Evolutionary conservation across 495 filamentous ascomycete genomes (phyloP), one percentile per base, ranked within the genome.

Genomic region (Penicillium crystallinum): DNA sequence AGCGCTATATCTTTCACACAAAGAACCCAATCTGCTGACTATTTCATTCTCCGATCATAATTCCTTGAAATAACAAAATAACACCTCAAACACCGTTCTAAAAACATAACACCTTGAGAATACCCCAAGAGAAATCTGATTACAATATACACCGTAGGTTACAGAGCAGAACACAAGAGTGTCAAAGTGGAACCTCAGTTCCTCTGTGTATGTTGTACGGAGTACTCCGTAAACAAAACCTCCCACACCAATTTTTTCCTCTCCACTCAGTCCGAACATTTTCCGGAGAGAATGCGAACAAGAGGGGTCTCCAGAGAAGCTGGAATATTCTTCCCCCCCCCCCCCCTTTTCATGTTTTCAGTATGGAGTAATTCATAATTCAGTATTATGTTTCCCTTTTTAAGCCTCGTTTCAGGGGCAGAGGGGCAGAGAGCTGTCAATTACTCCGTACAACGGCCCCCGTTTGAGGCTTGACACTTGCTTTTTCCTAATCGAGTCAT

Each of bases 401-500:
- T 36, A 8, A 46, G 44, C 44, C 44, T 46, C 31, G 44, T 46
- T 46, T 46, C 44, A 46, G 44, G 44, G 30, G 44, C 15, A n/a
- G n/a, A n/a, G n/a, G n/a, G n/a, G n/a, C n/a, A n/a, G n/a, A n/a
- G n/a, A n/a, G n/a, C n/a, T n/a, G n/a, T n/a, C n/a, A n/a, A n/a
- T n/a, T n/a, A n/a, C n/a, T n/a, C n/a, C n/a, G n/a, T n/a, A n/a
- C 7, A 46, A 36, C 44, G 44, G 44, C 27, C 27, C 44, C 44
- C 29, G 43, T 22, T 36, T 23, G 43, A 22, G 43, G 31, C 44
- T 46, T 46, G 30, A 35, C 29, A 31, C 29, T 31, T 31, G 29
- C 29, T 31, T 31, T 31, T 31, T 31, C 29, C 29, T 31, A 31
- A 31, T 31, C 10, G 6, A 9, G 29, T 4, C 3, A 31, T 11